Evolutionary conservation across 768 basidiomycete genomes (phyloP).

Genomic region (Leccinum arenicola): DNA sequence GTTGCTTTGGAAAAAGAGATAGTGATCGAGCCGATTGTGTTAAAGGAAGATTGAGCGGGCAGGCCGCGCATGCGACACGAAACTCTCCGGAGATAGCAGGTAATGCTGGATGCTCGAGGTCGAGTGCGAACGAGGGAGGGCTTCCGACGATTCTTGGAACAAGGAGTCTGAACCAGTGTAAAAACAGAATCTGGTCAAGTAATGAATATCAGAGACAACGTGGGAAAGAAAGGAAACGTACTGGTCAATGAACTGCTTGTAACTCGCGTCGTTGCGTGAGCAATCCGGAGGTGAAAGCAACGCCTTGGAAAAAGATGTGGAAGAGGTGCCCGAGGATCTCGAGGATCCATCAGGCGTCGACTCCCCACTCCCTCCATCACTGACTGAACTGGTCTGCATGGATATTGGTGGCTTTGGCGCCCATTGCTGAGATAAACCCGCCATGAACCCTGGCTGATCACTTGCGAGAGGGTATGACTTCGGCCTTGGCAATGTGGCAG

Average conservation of each 20-base stretch:
- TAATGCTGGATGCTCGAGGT: conserved; percentile 55
- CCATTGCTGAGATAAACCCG: conserved; percentile 10
- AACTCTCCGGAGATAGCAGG: conserved; percentile 35
- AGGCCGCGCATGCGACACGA: conserved; percentile 19
- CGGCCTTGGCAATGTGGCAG: conserved; percentile 27
- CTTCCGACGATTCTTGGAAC: conserved; percentile 27
- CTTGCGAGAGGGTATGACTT: conserved; percentile 37
- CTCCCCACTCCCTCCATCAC: conserved; percentile 30
- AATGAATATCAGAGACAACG: conserved; percentile 2
- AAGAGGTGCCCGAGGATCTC: conserved; percentile 43
- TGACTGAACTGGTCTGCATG: conserved; percentile 8
- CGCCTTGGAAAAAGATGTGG: conserved; percentile 33
- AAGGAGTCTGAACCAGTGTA: conserved; percentile 59
- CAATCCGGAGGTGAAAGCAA: conserved; percentile 35
- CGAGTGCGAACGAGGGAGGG: conserved; percentile 42
- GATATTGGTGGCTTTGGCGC: conserved; percentile 12
- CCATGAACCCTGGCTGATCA: not conserved
- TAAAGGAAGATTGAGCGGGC: conserved; percentile 25
- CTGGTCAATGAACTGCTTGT: conserved; percentile 64
- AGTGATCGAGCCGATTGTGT: conserved; percentile 26
- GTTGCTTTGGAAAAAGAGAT: not conserved
- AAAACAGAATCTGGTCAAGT: conserved; percentile 65
- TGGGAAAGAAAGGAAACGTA: conserved; percentile 33
- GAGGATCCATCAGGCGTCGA: conserved; percentile 50
- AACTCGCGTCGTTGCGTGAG: conserved; percentile 38